Base-by-base conservation (phyloP, 1,284 basidiomycete species). In the Cerrena zonata region DNA sequence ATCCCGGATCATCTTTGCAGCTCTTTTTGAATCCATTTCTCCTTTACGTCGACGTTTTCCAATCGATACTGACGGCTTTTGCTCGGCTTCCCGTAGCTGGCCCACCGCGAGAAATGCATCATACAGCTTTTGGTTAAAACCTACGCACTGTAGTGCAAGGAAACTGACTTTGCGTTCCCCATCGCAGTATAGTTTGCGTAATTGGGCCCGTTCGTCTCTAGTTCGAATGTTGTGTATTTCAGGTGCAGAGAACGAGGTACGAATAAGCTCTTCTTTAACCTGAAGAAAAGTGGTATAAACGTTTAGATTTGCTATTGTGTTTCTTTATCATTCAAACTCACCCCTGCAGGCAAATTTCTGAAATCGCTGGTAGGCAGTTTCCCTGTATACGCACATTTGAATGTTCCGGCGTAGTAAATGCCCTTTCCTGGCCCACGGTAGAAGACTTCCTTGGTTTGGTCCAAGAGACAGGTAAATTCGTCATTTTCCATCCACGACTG, bases 121-220 rank as follows among this genome's bases (percentile, higher is more conserved):
- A 25, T 49, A 49, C 21, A 49, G 26, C 11, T 15, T 15, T 10
- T 42, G 11, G 27, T 49, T 49, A 23, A 44, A 49, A 2, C 48
- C 48, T n/a, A 44, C 18, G 42, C 27, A 49, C 36, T 49, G 40
- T n/a, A 43, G 19, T n/a, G 41, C 40, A 27, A 49, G 40, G 18
- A n/a, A 49, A 5, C 24, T 13, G 11, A 27, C 13, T 18, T 44
- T n/a, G 4, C 22, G n/a, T 7, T 27, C 19, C 11, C 36, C 26
- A 23, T 13, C 11, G 4, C 24, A 11, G 37, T 48, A 41, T 23
- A 41, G 36, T 38, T 38, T 40, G 23, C 38, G 47, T 25, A 45
- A 26, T 18, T 45, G 25, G 23, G n/a, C 15, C 21, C 25, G 25
- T 27, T 45, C 25, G 4, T 25, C 30, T n/a, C n/a, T n/a, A n/a